These are phyloP conservation scores for Rhodomyrtus psidioides DNA, from an alignment of 441 rosid species.

Conservation along the genomic window DNA sequence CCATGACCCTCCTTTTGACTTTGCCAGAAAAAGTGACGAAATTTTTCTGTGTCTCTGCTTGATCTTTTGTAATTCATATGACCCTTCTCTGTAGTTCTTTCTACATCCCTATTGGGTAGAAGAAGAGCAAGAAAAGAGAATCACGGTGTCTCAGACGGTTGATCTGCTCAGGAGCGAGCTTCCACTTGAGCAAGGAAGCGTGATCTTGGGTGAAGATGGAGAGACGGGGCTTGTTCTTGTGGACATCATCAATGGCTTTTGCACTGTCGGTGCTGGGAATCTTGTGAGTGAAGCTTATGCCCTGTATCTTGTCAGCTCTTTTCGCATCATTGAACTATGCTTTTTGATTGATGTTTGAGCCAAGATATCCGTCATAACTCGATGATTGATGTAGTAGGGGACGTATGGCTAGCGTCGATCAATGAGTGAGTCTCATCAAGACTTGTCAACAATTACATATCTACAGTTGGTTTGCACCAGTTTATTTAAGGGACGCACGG, in stretches of 20 bases:
- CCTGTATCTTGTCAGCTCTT: background rate
- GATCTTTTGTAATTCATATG: background rate
- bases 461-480: background rate
- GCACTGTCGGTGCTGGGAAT: constrained; percentile 27
- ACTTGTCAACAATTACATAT: background rate
- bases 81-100: background rate
- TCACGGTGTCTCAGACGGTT: constrained; percentile 15
- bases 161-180: constrained; percentile 17
- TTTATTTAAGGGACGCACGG: background rate
- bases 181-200: constrained; percentile 16
- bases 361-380: background rate
- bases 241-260: constrained; percentile 26
- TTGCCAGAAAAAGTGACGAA: background rate
- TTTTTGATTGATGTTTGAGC: background rate
- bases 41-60: background rate
- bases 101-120: background rate
- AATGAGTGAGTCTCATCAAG: background rate
- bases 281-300: constrained; percentile 1
- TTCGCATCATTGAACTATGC: background rate
- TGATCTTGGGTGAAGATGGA: constrained; percentile 8
- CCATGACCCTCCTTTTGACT: background rate
- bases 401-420: background rate
- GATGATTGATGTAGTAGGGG: background rate
- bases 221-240: constrained; percentile 22
- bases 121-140: background rate